Conservation (phyloP, 306 rosid species). For the Trifolium dubium region DNA sequence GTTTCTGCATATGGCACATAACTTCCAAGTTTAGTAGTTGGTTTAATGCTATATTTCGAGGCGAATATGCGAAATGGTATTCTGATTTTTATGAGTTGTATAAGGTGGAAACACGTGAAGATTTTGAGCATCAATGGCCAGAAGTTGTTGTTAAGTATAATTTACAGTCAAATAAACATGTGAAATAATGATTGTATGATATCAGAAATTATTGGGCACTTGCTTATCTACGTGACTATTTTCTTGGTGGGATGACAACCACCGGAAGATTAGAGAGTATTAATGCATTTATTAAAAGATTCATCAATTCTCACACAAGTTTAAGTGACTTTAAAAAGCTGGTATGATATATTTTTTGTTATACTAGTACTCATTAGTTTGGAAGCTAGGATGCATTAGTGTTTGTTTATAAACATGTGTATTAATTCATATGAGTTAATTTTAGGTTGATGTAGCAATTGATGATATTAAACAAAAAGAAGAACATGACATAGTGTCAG, state of each 20-base stretch:
- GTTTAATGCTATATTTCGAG: background rate
- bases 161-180: constrained; percentile 20
- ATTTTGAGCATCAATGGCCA: constrained; percentile 19
- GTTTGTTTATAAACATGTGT: background rate
- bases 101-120: constrained; percentile 11
- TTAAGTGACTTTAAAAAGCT: background rate
- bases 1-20: too few species aligned
- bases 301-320: constrained; percentile 9
- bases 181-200: constrained; percentile 1
- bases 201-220: too few species aligned
- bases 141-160: background rate
- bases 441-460: background rate
- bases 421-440: background rate
- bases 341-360: background rate
- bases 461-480: background rate
- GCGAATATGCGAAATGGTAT: background rate
- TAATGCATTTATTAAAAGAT: background rate
- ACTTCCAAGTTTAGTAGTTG: background rate
- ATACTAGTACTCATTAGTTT: background rate
- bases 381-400: background rate
- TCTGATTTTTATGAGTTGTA: background rate
- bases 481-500: background rate
- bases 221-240: too few species aligned
- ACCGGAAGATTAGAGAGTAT: too few species aligned
- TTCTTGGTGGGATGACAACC: too few species aligned